Base-by-base conservation (phyloP, 1,284 basidiomycete genomes). In the Pseudozyma tsukubaensis region DNA sequence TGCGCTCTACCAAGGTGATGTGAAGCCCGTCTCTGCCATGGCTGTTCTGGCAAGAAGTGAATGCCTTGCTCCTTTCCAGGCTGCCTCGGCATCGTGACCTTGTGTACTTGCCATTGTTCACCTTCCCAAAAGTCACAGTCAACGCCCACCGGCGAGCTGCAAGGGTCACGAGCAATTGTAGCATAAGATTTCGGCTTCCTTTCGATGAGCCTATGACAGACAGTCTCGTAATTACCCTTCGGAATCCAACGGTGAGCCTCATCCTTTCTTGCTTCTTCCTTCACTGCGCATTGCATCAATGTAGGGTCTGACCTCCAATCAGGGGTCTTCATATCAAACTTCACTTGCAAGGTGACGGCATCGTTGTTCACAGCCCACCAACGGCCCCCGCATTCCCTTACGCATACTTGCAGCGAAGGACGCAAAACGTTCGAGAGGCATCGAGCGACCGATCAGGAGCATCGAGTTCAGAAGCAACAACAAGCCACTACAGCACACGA, bases 291-390 rank as follows among this genome's bases (percentile, higher is more conserved):
- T n/a, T 57, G 47, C 29, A 9, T n/a, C 36, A 29, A 5, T 39
- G 16, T 24, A 11, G 11, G 18, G 8, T 29, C 56, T 43, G 8
- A 45, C 35, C 11, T 21, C 57, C 57, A 59, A 59, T 59, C 34
- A 51, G 42, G 18, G 34, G 34, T 29, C 18, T 18, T 40, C 39
- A 29, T 19, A 54, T 34, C 21, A 42, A 48, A 49, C 13, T 29
- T 18, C 14, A 29, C 51, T 59, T 35, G 56, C 56, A 59, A 50
- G 55, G 50, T 65, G 57, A 66, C 47, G 57, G 43, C 63, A 59
- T 55, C 19, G 13, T 35, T 57, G n/a, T 12, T 42, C 47, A 40
- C 54, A 36, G 24, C 42, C 32, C 54, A 43, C 21, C 19, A 13
- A 29, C 50, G 8, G 18, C 19, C 54, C 45, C 54, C 53, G 32